Percentiles rank a stretch among this genome's conserved stretches.
These are phyloP conservation scores for Leccinum subgranulosum DNA, from an alignment of 768 basidiomycete genomes.

Conservation along the genomic window DNA sequence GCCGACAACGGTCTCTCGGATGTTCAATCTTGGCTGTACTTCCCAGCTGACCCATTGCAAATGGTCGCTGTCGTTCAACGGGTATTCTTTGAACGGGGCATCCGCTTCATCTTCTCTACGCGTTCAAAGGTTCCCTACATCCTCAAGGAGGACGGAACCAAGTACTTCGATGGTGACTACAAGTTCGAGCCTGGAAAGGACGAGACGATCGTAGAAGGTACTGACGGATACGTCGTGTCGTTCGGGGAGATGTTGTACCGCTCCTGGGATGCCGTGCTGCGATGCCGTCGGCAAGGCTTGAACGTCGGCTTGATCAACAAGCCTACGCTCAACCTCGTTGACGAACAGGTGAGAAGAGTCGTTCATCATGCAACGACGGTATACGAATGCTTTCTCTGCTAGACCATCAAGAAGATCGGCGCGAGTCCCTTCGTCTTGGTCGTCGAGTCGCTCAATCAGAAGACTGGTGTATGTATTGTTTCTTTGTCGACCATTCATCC, in stretches of 20 bases:
- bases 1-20: conserved; percentile 86
- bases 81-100: conserved; percentile 79
- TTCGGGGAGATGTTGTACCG: conserved; percentile 89
- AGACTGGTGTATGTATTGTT: conserved; percentile 63
- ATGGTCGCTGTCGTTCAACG: conserved; percentile 74
- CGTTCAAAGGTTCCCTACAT: conserved; percentile 88
- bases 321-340: conserved; percentile 76
- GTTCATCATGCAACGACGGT: background rate
- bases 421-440: conserved; percentile 75
- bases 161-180: conserved; percentile 67
- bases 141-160: conserved; percentile 69
- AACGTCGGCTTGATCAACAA: conserved; percentile 89
- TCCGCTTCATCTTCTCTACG: conserved; percentile 87
- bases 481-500: background rate
- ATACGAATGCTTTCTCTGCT: background rate
- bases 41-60: conserved; percentile 81
- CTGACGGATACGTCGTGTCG: conserved; percentile 76
- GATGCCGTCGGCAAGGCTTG: conserved; percentile 65
- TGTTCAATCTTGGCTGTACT: conserved; percentile 76
- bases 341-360: conserved; percentile 57
- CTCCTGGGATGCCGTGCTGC: conserved; percentile 77
- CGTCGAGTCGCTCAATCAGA: conserved; percentile 83
- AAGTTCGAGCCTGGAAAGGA: conserved; percentile 83
- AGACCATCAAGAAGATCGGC: conserved; percentile 71
- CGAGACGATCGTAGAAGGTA: conserved; percentile 75